A percentile compares a stretch with the other conserved stretches of the same genome.
Evolutionary conservation across 306 rosid genomes (phyloP).

Genomic region (Hylodesmum podocarpum): DNA sequence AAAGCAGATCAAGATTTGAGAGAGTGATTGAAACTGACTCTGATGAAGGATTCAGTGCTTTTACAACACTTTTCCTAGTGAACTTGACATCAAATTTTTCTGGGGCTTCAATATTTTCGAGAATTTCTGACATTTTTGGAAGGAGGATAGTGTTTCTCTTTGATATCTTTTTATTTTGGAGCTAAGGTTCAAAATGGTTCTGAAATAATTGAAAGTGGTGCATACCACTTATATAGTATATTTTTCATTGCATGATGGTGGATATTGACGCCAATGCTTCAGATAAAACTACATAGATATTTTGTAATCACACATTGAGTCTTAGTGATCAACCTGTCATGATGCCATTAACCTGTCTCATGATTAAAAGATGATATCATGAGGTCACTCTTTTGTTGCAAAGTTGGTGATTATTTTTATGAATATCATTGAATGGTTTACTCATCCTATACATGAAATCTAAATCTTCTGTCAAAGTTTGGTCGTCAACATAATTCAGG

Average conservation of each 20-base stretch:
- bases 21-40: slow-evolving; percentile 48
- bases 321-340: background rate
- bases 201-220: background rate
- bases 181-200: background rate
- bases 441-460: background rate
- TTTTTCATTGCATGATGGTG: slow-evolving; percentile 16
- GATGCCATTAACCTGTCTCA: slow-evolving; percentile 28
- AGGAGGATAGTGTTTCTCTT: slow-evolving; percentile 20
- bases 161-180: slow-evolving; percentile 16
- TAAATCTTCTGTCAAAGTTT: slow-evolving; percentile 30
- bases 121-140: slow-evolving; percentile 7
- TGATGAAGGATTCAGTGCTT: slow-evolving; percentile 47
- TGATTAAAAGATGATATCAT: slow-evolving; percentile 27
- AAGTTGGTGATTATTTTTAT: slow-evolving; percentile 24
- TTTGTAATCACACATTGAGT: slow-evolving; percentile 22
- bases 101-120: slow-evolving; percentile 23
- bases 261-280: background rate
- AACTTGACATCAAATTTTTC: slow-evolving; percentile 48
- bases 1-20: slow-evolving; percentile 85
- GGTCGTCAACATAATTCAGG: slow-evolving; percentile 47
- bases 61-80: slow-evolving; percentile 46
- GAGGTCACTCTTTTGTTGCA: background rate
- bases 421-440: background rate
- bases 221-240: slow-evolving; percentile 28
- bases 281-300: background rate